A percentile compares a stretch with the other conserved stretches of the same genome.
Conservation (phyloP, 306 rosid genomes). For the Hippophae gyantsensis region DNA sequence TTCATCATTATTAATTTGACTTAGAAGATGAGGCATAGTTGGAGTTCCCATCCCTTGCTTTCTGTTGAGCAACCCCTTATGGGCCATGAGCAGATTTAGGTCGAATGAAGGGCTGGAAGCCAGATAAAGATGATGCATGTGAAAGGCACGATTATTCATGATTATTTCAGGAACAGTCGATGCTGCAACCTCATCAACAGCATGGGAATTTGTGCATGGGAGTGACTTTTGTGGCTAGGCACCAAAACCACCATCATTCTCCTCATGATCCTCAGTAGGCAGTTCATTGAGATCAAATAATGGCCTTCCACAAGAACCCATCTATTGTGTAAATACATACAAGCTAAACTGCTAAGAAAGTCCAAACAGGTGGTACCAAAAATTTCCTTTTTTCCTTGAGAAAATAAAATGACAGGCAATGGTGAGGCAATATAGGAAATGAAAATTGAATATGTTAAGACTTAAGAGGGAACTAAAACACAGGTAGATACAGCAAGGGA, state of each 20-base stretch:
- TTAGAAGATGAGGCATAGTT: constrained; percentile 25
- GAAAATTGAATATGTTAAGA: neutral
- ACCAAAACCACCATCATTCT: constrained; percentile 29
- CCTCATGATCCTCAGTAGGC: constrained; percentile 77
- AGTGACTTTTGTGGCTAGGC: constrained; percentile 65
- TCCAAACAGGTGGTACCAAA: constrained; percentile 10
- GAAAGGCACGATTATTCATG: constrained; percentile 56
- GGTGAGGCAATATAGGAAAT: constrained; percentile 2
- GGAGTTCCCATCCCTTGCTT: constrained; percentile 31
- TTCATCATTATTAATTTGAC: constrained; percentile 30
- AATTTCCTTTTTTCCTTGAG: constrained; percentile 22
- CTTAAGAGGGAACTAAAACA: neutral
- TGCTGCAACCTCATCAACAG: constrained; percentile 41
- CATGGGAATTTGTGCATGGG: constrained; percentile 45
- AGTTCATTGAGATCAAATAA: constrained; percentile 97
- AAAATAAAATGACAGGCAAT: constrained; percentile 41
- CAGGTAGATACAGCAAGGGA: constrained; percentile 6
- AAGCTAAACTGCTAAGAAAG: constrained; percentile 28
- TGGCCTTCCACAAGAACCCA: constrained; percentile 89
- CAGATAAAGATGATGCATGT: constrained; percentile 79
- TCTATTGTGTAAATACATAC: constrained; percentile 74
- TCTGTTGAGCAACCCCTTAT: constrained; percentile 38
- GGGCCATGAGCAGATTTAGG: constrained; percentile 38
- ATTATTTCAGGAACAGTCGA: constrained; percentile 50
- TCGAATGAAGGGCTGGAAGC: constrained; percentile 87